Evolutionary conservation across 257 asterid genomes (phyloP).

Genomic region (Penstemon barbatus): DNA sequence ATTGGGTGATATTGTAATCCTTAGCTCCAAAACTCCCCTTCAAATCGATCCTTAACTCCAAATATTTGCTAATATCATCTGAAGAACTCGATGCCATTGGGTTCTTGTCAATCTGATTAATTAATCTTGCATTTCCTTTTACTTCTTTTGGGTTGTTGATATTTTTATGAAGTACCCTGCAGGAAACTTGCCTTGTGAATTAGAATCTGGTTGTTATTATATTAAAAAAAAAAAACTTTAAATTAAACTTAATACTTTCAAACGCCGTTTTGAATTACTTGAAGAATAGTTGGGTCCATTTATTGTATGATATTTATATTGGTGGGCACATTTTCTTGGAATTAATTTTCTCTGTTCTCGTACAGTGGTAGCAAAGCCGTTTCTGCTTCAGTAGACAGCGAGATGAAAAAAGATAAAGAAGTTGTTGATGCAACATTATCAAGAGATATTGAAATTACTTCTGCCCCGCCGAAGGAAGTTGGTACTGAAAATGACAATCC

Average conservation of each 20-base stretch:
- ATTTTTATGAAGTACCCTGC: too few relatives aligned
- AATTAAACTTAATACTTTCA: not conserved
- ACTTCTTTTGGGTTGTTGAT: too few relatives aligned
- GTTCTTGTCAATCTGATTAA: too few relatives aligned
- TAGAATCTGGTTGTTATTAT: too few relatives aligned
- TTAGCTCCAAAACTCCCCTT: not conserved
- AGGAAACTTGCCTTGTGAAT: too few relatives aligned
- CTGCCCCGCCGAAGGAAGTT: slow-evolving; percentile 42
- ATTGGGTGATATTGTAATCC: not conserved
- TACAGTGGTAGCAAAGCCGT: slow-evolving; percentile 49
- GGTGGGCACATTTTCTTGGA: too few relatives aligned
- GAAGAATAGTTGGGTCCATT: too few relatives aligned
- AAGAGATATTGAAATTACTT: slow-evolving; percentile 47
- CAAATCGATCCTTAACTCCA: too few relatives aligned
- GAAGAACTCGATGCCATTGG: too few relatives aligned
- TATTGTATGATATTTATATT: not conserved
- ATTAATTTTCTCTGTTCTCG: not conserved
- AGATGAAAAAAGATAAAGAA: slow-evolving; percentile 39
- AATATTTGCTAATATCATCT: too few relatives aligned
- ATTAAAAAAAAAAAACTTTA: slow-evolving; percentile 5
- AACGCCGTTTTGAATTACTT: not conserved
- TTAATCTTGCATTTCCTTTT: too few relatives aligned
- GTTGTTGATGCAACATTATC: slow-evolving; percentile 33
- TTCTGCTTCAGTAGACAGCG: slow-evolving; percentile 26
- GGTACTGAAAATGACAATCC: slow-evolving; percentile 34